Conservation (phyloP, 768 basidiomycete genomes). For the Naganishia onofrii region DNA sequence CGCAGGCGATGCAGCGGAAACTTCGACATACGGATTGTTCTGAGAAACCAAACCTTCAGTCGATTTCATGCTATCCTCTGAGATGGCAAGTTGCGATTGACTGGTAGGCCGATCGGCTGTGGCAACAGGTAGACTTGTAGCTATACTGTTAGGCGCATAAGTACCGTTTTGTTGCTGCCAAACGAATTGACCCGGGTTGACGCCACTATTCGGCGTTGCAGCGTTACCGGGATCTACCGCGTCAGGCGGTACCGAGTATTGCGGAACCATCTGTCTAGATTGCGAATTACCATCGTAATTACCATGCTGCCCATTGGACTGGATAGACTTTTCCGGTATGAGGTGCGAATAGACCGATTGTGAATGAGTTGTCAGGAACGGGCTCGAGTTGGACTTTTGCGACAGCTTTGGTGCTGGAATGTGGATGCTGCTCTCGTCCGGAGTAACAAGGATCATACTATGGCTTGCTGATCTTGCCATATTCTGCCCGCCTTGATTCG, state of each 20-base stretch:
- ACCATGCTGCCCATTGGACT: background rate
- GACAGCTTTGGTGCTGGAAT: background rate
- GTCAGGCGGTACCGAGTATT: background rate
- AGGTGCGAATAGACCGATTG: constrained; percentile 5
- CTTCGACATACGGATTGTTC: constrained; percentile 20
- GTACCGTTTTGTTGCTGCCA: constrained; percentile 6
- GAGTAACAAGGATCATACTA: constrained; percentile 3
- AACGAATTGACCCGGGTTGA: constrained; percentile 6
- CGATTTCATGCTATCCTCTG: constrained; percentile 4
- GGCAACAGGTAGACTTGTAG: background rate
- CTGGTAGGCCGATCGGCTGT: background rate
- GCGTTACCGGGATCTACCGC: background rate
- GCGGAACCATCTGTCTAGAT: background rate
- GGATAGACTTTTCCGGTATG: background rate
- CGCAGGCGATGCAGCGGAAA: constrained; percentile 2
- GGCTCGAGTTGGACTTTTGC: background rate
- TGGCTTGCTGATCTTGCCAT: constrained; percentile 16
- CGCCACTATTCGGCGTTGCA: background rate
- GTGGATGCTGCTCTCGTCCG: background rate
- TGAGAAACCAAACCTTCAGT: background rate
- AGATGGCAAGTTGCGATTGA: background rate
- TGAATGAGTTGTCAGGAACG: background rate
- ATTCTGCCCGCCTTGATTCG: background rate
- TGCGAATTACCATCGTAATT: background rate
- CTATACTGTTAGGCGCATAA: background rate